Conservation (phyloP, 1,284 basidiomycete genomes). For the Ceratobasidium sp. region DNA sequence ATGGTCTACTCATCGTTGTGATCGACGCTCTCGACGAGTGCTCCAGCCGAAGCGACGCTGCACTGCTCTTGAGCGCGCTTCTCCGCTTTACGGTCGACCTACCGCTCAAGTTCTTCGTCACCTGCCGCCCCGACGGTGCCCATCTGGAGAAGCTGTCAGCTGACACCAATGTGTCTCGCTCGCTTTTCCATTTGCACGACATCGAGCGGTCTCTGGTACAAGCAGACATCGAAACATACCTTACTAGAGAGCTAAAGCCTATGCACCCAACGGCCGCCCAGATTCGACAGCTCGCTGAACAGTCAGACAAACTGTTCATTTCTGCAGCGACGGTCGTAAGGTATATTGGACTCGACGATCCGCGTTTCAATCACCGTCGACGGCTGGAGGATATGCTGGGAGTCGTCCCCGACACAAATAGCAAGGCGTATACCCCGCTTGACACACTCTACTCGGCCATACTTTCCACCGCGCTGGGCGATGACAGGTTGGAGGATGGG, state of each 20-base stretch:
- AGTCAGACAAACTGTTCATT: slow-evolving; percentile 7
- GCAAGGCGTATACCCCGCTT: too few species aligned
- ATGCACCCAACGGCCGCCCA: neutral
- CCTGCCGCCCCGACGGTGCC: slow-evolving; percentile 16
- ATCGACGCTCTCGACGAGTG: slow-evolving; percentile 41
- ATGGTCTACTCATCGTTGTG: neutral
- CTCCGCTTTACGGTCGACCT: neutral
- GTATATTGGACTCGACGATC: neutral
- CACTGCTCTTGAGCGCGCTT: neutral
- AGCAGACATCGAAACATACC: slow-evolving; percentile 20
- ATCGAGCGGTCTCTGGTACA: slow-evolving; percentile 19
- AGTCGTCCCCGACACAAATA: too few species aligned
- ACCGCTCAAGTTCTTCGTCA: slow-evolving; percentile 33
- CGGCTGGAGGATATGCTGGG: too few species aligned
- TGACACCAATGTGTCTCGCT: neutral
- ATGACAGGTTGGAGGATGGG: too few species aligned
- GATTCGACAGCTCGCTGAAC: neutral
- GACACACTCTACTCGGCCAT: too few species aligned
- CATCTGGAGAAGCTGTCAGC: neutral
- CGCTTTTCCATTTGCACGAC: slow-evolving; percentile 10
- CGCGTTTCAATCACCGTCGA: neutral
- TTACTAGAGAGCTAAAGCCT: neutral
- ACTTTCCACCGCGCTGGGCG: too few species aligned
- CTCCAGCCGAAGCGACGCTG: neutral
- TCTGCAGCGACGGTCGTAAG: slow-evolving; percentile 13